Evolutionary conservation across 257 asterid genomes (phyloP), one percentile per base, ranked within the genome.

Genomic region (Avicennia marina): DNA sequence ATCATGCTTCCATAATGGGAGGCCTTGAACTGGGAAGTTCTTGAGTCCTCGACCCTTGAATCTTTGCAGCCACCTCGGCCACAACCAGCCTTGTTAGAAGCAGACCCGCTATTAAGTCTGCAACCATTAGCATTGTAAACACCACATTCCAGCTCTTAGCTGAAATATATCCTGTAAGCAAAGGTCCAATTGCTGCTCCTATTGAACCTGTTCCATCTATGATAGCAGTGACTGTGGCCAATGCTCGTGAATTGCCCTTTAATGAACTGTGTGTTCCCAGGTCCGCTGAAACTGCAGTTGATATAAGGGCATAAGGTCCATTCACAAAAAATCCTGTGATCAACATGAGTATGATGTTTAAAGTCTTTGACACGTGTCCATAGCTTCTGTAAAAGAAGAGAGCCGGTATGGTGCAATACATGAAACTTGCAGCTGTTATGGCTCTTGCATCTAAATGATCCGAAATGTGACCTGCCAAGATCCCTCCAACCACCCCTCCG

Each of bases 241-340:
- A 60, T 5, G 97, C 99, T 51, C 91, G 56, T 1, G 97, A 64
- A 53, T 86, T 89, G 47, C 91, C 97, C 73, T 66, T 93, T 74
- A 93, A 49, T n/a, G 95, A 86, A 69, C 90, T 78, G 60, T 93
- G 99, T 34, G 97, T 89, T 57, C 99, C 99, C 58, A 93, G 76
- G 68, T 93, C 99, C 15, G 99, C 83, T 22, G 99, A 93, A n/a
- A 93, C 99, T 0, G 99, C 96, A 0, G 99, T 93, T 9, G 99
- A 89, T 42, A 93, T 93, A 19, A 93, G 94, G 5, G 99, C 99
- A 11, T 93, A 93, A 6, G 99, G 97, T 8, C 87, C 97, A 12
- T 93, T 93, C 68, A 93, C 99, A 11, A 93, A 84, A 68, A 86
- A 57, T 12, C 97, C 99, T 0, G 96, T 78, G 53, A 89, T 60